These are phyloP conservation scores for Pleurotus sapidus DNA, from an alignment of 768 basidiomycete species.

Conservation along the genomic window DNA sequence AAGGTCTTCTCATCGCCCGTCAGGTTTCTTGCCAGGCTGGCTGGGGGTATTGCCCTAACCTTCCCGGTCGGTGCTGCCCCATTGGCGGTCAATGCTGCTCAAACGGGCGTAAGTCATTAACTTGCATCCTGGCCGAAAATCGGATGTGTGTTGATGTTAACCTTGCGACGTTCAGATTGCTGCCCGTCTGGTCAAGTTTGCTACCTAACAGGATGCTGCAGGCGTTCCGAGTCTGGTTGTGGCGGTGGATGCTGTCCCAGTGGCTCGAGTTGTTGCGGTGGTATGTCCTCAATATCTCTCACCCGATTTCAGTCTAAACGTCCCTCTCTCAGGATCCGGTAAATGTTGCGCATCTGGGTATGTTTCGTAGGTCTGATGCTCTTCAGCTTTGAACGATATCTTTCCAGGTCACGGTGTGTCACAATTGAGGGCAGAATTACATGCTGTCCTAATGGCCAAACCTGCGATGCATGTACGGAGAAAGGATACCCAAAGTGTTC, in stretches of 20 bases:
- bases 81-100: background rate
- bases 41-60: background rate
- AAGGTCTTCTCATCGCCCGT: background rate
- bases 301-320: too few species aligned
- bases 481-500: slow-evolving; percentile 1
- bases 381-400: background rate
- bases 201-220: background rate
- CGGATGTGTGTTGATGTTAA: background rate
- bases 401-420: background rate
- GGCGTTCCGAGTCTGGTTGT: background rate
- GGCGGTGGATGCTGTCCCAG: background rate
- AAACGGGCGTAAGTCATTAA: background rate
- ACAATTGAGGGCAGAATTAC: background rate
- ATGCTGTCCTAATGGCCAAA: slow-evolving; percentile 2
- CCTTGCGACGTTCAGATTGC: background rate
- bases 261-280: background rate
- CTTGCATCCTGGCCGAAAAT: background rate
- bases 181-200: slow-evolving; percentile 2
- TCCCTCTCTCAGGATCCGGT: background rate
- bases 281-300: background rate
- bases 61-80: background rate
- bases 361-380: background rate
- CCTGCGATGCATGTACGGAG: background rate
- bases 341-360: background rate
- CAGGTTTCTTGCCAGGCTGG: background rate